Evolutionary conservation across 2,329 filamentous ascomycete species (phyloP), one percentile per base, ranked within the genome.

Genomic region (Helotiales sp.): DNA sequence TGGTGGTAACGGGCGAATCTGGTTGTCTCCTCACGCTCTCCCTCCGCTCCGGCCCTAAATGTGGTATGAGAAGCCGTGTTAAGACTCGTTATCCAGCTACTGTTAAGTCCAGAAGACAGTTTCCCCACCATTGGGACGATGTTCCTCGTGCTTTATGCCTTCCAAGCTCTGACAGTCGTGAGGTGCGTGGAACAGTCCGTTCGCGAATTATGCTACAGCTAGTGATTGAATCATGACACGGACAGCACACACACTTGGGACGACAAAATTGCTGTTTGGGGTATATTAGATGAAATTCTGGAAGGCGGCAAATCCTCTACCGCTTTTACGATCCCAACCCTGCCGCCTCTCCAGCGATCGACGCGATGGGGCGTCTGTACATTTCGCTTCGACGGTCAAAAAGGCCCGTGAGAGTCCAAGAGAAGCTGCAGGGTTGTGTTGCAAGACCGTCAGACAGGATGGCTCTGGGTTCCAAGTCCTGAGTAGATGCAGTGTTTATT

Each of bases 381-480:
- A 66, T 63, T 71, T 76, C 72, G 74, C 73, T 75, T 74, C 63
- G 69, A 71, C 65, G 67, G 70, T 69, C 63, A 65, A 66, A 73
- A 67, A 73, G 73, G 73, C 69, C 74, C 73, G 73, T 76, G 72
- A 67, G 74, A 73, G 71, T 66, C 63, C 72, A 71, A 73, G 71
- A 72, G 71, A 57, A 66, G 70, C 67, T 65, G 67, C 73, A 73
- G 68, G 74, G 73, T 69, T 43, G 40, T 43, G 61, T 63, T 70
- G 64, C 66, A 50, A 62, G 49, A 65, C 66, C 65, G 66, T 67
- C 71, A 69, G 67, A 69, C 65, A 71, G 65, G 65, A 67, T 43
- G 62, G 30, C 24, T 17, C n/a, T 34, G 43, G 28, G 24, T 20
- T 63, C 50, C 30, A 43, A 63, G 26, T 63, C 32, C 63, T 45